Evolutionary conservation across 1,284 basidiomycete species (phyloP).

Genomic region (Cryptococcus sp.): DNA sequence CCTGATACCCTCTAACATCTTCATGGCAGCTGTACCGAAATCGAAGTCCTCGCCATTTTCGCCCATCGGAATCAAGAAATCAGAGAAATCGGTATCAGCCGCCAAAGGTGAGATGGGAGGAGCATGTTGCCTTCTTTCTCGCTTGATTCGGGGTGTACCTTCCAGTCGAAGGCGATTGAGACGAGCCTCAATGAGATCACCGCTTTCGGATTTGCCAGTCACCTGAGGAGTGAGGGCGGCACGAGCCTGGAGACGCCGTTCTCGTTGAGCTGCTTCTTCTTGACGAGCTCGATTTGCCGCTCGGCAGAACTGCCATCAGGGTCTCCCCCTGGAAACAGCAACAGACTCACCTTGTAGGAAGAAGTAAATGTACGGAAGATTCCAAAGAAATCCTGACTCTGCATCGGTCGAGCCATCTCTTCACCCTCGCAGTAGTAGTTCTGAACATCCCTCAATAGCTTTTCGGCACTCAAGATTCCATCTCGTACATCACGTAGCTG

Average conservation of each 20-base stretch:
- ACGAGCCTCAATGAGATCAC: slow-evolving; percentile 66
- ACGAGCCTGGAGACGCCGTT: slow-evolving; percentile 34
- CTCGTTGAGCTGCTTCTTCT: slow-evolving; percentile 48
- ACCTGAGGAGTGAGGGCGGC: slow-evolving; percentile 44
- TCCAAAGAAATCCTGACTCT: slow-evolving; percentile 73
- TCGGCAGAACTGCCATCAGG: slow-evolving; percentile 69
- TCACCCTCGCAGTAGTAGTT: slow-evolving; percentile 89
- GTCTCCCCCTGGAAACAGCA: not conserved
- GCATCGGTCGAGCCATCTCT: slow-evolving; percentile 52
- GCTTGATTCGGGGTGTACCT: slow-evolving; percentile 55
- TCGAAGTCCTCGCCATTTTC: slow-evolving; percentile 20
- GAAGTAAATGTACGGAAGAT: slow-evolving; percentile 93
- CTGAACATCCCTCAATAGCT: slow-evolving; percentile 73
- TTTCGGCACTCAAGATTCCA: slow-evolving; percentile 75
- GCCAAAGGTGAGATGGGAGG: slow-evolving; percentile 45
- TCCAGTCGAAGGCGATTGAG: slow-evolving; percentile 66
- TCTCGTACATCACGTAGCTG: slow-evolving; percentile 77
- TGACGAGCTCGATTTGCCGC: slow-evolving; percentile 58
- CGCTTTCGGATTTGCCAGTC: slow-evolving; percentile 48
- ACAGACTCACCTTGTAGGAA: slow-evolving; percentile 68
- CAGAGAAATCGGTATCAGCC: slow-evolving; percentile 45
- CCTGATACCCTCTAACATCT: slow-evolving; percentile 28
- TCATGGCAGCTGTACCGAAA: slow-evolving; percentile 31
- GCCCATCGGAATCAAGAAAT: slow-evolving; percentile 49
- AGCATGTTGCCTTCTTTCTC: slow-evolving; percentile 42